Evolutionary conservation across 2,329 filamentous ascomycete species (phyloP), one percentile per base, ranked within the genome.

Genomic region (Penicillium sp.): DNA sequence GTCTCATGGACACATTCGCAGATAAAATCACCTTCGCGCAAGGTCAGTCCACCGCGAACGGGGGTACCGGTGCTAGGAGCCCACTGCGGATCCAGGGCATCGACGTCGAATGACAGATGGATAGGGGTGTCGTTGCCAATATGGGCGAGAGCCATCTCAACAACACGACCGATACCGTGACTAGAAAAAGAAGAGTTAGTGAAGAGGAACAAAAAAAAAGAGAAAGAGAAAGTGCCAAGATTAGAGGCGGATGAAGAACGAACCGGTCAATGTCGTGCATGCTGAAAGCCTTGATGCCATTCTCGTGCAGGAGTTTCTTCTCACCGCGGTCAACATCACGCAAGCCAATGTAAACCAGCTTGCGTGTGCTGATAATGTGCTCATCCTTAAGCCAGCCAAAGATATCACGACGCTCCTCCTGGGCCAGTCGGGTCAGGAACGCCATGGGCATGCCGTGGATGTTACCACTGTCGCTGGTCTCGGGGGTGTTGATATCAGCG

Each of bases 211-310:
- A n/a, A n/a, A n/a, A n/a, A n/a, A n/a, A n/a, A n/a, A 45, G 46
- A n/a, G 37, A 28, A 52, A 40, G n/a, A 9, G 19, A 18, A 16
- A 10, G 14, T 24, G 8, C 23, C 13, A 36, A 43, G 21, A 19
- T 26, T 8, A 45, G 46, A 33, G 10, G 14, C 6, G 13, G 23
- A 42, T 19, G 16, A 28, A 8, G 21, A 46, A 71, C 83, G 67
- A 79, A 91, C 89, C 85, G 83, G 76, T 99, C 94, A 74, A 99
- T 89, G 71, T 99, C 94, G 72, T 96, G 94, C 94, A 99, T 99
- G 78, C 89, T 93, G 70, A 97, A 99, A 3, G 93, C 93, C 81
- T 91, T 93, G 80, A 99, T 94, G 37, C 89, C 88, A 69, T 97
- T 81, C 62, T 97, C 91, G 54, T 88, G 83, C 60, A 99, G 79